These are phyloP conservation scores for Dictyostelium purpureum DNA, from an alignment of 78 protist genomes.

Conservation along the genomic window DNA sequence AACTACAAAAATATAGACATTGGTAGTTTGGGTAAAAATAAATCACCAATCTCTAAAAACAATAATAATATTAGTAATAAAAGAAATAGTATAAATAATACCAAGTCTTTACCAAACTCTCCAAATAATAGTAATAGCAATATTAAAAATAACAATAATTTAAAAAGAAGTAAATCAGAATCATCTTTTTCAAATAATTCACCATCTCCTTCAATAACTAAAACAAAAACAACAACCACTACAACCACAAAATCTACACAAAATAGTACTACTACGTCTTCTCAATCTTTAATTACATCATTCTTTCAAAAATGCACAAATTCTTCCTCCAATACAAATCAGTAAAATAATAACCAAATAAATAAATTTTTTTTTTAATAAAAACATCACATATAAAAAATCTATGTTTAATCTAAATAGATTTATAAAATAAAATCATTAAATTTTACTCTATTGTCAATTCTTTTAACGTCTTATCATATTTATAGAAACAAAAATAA, in stretches of 20 bases:
- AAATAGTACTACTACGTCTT: not conserved
- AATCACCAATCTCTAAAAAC: not conserved
- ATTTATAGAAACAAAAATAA: too few relatives aligned
- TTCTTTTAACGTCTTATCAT: too few relatives aligned
- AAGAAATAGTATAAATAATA: not conserved
- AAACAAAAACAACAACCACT: not conserved
- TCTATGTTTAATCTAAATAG: too few relatives aligned
- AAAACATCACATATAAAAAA: too few relatives aligned
- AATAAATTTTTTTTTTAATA: too few relatives aligned
- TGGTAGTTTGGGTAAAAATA: not conserved
- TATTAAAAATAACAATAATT: not conserved
- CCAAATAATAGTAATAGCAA: not conserved
- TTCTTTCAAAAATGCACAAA: conserved; percentile 37
- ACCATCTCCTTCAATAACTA: not conserved
- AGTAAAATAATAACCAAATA: too few relatives aligned
- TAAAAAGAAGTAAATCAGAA: not conserved
- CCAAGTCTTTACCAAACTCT: not conserved
- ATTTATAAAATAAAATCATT: too few relatives aligned
- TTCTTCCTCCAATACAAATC: too few relatives aligned
- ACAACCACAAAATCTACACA: too few relatives aligned
- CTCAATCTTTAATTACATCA: conserved; percentile 45
- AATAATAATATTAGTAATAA: not conserved
- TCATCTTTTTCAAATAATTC: not conserved
- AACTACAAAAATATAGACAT: not conserved
- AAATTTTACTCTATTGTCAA: too few relatives aligned